Base-by-base conservation (phyloP, 306 rosid species). In the Carpinus fangiana region DNA sequence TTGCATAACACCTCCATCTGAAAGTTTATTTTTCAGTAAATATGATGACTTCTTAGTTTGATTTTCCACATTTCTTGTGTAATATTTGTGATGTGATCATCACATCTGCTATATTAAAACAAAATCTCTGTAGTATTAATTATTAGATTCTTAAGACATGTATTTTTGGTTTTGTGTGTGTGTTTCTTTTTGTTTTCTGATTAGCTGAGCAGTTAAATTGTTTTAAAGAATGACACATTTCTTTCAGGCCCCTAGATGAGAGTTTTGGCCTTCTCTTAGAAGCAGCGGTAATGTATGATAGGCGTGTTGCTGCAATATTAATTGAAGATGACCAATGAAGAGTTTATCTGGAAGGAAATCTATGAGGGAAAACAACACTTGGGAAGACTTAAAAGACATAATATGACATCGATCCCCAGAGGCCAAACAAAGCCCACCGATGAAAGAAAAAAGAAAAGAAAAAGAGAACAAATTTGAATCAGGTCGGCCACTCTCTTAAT, bases 281-380 rank as follows among this genome's bases (percentile, higher is more conserved):
- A 91, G 98, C 99, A 80, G 99, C 99, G 76, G 83, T 95, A 73
- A 92, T 95, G 99, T 95, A 93, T 82, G 98, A 95, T 50, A 91
- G 97, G 84, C 97, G 97, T 80, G 99, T 93, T 84, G 94, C 98
- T 62, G 93, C 99, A 41, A 86, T 95, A 68, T 82, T 95, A 71
- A 81, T 87, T 75, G 98, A 95, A 88, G 97, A 91, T 61, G 93
- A 72, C 82, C 52, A 86, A 93, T 72, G 98, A 94, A 78, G 89
- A 88, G 79, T 80, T 76, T 75, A 50, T 92, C 14, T 93, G 93
- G 98, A 86, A 90, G 77, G 96, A 90, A 76, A 91, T 92, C 79
- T 87, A 72, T 31, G 72, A 74, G 64, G 96, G 90, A 82, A 90
- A 87, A 61, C 86, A 88, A 56, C 83, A 83, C 85, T 81, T 90